Evolutionary conservation across 305 asterid species (phyloP).

Genomic region (Fraxinus floribunda): DNA sequence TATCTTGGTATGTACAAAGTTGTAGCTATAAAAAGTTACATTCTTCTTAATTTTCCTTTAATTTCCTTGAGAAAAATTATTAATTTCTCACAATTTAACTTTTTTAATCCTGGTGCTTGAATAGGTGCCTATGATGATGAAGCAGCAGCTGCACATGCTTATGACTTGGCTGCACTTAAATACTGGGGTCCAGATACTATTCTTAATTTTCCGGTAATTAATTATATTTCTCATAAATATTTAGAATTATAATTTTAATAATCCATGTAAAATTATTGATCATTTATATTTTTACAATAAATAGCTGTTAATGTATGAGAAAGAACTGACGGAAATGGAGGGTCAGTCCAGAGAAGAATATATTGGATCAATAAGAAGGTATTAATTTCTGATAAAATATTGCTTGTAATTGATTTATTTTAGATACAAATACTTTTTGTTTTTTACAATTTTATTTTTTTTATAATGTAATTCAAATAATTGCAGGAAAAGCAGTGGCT

Average conservation of each 20-base stretch:
- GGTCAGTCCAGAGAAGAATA: conserved; percentile 80
- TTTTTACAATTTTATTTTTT: neutral
- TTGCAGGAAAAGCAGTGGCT: conserved; percentile 74
- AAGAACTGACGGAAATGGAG: conserved; percentile 64
- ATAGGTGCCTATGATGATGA: conserved; percentile 87
- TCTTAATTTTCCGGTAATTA: conserved; percentile 72
- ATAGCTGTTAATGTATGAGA: conserved; percentile 64
- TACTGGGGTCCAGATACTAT: conserved; percentile 86
- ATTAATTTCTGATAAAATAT: neutral
- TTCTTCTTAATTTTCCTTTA: neutral
- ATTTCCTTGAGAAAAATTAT: neutral
- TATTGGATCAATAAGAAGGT: conserved; percentile 79
- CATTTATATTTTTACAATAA: neutral
- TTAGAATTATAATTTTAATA: neutral
- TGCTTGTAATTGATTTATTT: neutral
- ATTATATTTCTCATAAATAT: neutral
- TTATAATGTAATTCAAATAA: neutral
- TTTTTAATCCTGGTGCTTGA: neutral
- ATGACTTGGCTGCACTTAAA: conserved; percentile 87
- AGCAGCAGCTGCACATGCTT: conserved; percentile 83
- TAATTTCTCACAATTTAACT: neutral
- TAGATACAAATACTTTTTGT: neutral
- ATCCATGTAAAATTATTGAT: neutral
- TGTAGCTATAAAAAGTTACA: neutral
- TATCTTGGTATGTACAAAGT: conserved; percentile 59